Evolutionary conservation across 2,329 filamentous ascomycete genomes (phyloP).

Genomic region (Phoma sp.): DNA sequence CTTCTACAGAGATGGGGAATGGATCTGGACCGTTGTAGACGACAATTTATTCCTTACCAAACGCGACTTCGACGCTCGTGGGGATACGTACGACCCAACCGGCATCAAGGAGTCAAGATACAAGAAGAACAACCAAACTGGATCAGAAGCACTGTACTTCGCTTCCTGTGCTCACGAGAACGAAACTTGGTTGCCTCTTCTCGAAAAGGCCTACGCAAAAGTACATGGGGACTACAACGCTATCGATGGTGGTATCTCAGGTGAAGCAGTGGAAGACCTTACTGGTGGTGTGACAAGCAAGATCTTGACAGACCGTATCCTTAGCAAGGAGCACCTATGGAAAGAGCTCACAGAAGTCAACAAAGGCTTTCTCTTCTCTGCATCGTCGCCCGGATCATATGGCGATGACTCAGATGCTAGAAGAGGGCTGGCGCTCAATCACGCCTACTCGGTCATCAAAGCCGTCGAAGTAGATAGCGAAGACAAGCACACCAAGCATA

Average conservation of each 20-base stretch:
- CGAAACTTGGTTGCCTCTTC: slow-evolving; percentile 80
- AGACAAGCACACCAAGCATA: slow-evolving; percentile 42
- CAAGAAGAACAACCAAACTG: slow-evolving; percentile 73
- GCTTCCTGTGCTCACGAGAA: slow-evolving; percentile 76
- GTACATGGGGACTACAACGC: slow-evolving; percentile 80
- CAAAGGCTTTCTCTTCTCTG: slow-evolving; percentile 77
- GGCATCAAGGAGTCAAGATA: slow-evolving; percentile 66
- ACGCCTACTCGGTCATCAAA: slow-evolving; percentile 65
- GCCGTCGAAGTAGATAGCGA: slow-evolving; percentile 62
- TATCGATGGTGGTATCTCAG: slow-evolving; percentile 73
- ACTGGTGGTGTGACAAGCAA: slow-evolving; percentile 75
- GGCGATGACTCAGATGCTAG: slow-evolving; percentile 67
- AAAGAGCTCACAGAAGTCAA: slow-evolving; percentile 78
- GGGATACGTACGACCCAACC: slow-evolving; percentile 69
- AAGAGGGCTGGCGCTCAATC: slow-evolving; percentile 50
- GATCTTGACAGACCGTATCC: slow-evolving; percentile 71
- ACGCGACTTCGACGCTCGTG: slow-evolving; percentile 78
- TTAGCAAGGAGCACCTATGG: slow-evolving; percentile 84
- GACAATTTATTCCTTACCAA: slow-evolving; percentile 85
- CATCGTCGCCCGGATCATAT: slow-evolving; percentile 60
- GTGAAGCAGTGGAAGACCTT: slow-evolving; percentile 63
- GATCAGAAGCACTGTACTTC: slow-evolving; percentile 79
- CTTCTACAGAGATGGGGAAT: slow-evolving; percentile 70
- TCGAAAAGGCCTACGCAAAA: slow-evolving; percentile 86
- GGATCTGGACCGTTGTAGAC: slow-evolving; percentile 90